These are phyloP conservation scores for Nakazawaea ambrosiae DNA, from an alignment of 805 yeast genomes.

Conservation along the genomic window DNA sequence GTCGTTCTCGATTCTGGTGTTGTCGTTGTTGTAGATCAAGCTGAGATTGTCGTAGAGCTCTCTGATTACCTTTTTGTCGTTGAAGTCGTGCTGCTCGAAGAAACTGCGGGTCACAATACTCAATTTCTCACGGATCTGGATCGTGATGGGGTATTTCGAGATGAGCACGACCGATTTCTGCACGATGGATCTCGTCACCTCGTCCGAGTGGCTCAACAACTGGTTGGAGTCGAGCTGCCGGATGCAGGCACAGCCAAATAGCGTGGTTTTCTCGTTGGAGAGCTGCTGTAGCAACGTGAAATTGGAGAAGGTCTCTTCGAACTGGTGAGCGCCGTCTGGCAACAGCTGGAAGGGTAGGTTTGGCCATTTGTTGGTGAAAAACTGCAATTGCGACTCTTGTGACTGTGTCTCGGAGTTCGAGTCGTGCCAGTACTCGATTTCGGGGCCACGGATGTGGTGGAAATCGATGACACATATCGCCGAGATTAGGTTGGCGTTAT, in stretches of 20 bases:
- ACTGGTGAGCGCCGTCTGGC: slow-evolving; percentile 94
- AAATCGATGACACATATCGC: slow-evolving; percentile 90
- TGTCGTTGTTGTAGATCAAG: slow-evolving; percentile 27
- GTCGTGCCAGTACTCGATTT: slow-evolving; percentile 83
- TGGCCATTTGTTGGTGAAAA: slow-evolving; percentile 56
- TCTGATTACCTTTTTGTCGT: slow-evolving; percentile 60
- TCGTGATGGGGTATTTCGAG: slow-evolving; percentile 80
- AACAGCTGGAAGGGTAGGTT: slow-evolving; percentile 88
- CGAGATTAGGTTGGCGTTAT: slow-evolving; percentile 39
- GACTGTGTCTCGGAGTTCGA: slow-evolving; percentile 15
- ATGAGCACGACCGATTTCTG: slow-evolving; percentile 89
- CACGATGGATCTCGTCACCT: slow-evolving; percentile 77
- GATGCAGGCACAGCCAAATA: slow-evolving; percentile 94
- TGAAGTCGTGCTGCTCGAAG: slow-evolving; percentile 74
- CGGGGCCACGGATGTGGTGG: slow-evolving; percentile 91
- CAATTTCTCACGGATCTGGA: slow-evolving; percentile 82
- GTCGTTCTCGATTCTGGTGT: slow-evolving; percentile 5
- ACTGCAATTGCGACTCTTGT: slow-evolving; percentile 18
- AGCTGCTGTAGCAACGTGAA: slow-evolving; percentile 76
- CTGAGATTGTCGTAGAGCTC: slow-evolving; percentile 64
- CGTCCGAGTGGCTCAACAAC: slow-evolving; percentile 47
- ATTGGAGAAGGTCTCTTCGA: slow-evolving; percentile 88
- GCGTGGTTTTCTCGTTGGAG: slow-evolving; percentile 60
- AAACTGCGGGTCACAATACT: slow-evolving; percentile 84
- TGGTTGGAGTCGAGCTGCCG: slow-evolving; percentile 68